Conservation (phyloP, 83 land plant genomes). For the Picea abies region DNA sequence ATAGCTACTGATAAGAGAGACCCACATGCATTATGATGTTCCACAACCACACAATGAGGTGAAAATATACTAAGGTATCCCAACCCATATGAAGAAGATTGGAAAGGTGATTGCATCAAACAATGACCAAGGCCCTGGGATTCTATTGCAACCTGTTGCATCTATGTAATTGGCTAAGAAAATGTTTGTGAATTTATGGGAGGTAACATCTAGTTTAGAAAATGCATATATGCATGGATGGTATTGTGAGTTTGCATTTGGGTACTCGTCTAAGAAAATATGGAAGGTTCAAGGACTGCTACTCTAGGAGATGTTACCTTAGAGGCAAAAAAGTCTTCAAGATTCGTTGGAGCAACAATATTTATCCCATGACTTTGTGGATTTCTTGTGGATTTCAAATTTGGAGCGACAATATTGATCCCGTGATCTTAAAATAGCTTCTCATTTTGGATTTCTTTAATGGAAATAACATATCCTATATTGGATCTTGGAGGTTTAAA, state of each 20-base stretch:
- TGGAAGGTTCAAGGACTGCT: slow-evolving; percentile 23
- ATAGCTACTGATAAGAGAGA: slow-evolving; percentile 49
- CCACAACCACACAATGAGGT: slow-evolving; percentile 45
- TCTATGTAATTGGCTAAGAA: slow-evolving; percentile 22
- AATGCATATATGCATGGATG: slow-evolving; percentile 38
- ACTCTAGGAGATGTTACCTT: slow-evolving; percentile 59
- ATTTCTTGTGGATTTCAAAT: slow-evolving; percentile 6
- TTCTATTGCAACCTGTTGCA: slow-evolving; percentile 14
- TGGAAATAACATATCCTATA: no score
- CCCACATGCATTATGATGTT: slow-evolving; percentile 9
- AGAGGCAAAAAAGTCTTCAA: slow-evolving; percentile 68
- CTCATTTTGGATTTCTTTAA: no score
- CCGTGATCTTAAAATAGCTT: no score
- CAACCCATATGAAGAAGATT: slow-evolving; percentile 9
- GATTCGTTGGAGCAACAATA: slow-evolving; percentile 51
- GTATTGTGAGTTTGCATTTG: slow-evolving; percentile 30
- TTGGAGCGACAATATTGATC: no score
- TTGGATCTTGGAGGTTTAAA: no score
- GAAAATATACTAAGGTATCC: slow-evolving; percentile 28
- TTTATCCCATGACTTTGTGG: slow-evolving; percentile 22
- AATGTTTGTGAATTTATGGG: slow-evolving; percentile 51
- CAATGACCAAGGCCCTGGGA: slow-evolving; percentile 32
- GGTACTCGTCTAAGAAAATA: slow-evolving; percentile 26
- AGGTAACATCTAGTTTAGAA: slow-evolving; percentile 48
- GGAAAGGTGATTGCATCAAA: slow-evolving; percentile 49